A percentile compares a stretch with the other conserved stretches of the same genome.
These are phyloP conservation scores for Lactarius hengduanensis DNA, from an alignment of 768 basidiomycete species.

Conservation along the genomic window DNA sequence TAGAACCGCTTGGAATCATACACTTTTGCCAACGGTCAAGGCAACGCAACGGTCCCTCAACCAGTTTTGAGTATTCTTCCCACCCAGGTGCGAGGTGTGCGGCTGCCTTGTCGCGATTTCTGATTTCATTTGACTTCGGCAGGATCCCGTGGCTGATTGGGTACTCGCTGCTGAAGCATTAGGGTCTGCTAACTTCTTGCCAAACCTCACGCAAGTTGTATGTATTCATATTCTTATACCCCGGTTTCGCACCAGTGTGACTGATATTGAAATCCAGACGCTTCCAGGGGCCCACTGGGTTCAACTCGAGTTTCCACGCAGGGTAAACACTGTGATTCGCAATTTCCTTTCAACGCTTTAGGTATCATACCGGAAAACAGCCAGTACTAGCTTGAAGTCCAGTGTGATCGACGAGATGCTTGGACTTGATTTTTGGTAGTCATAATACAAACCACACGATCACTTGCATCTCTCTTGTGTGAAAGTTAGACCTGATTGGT, in stretches of 20 bases:
- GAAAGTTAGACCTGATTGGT: not conserved
- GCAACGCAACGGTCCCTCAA: constrained; percentile 43
- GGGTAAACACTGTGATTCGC: constrained; percentile 50
- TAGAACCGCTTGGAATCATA: constrained; percentile 43
- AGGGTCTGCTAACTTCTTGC: constrained; percentile 35
- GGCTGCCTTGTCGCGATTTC: not conserved
- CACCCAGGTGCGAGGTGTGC: constrained; percentile 29
- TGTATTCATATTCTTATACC: constrained; percentile 15
- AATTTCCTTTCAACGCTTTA: constrained; percentile 45
- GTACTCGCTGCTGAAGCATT: constrained; percentile 31
- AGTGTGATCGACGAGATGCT: not conserved
- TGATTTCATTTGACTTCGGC: not conserved
- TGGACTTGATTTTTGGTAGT: not conserved
- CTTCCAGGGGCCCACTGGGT: constrained; percentile 63
- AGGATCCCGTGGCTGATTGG: constrained; percentile 51
- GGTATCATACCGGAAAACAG: not conserved
- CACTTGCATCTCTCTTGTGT: not conserved
- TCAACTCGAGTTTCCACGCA: constrained; percentile 58
- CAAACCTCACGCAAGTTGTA: constrained; percentile 39
- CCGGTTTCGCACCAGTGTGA: not conserved
- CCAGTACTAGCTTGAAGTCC: no score
- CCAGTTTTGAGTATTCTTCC: constrained; percentile 45
- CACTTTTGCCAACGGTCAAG: constrained; percentile 39
- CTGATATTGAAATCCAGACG: constrained; percentile 37
- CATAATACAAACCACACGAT: not conserved